Conservation (phyloP, 2,329 filamentous ascomycete species). For the Xylariaceae sp. region DNA sequence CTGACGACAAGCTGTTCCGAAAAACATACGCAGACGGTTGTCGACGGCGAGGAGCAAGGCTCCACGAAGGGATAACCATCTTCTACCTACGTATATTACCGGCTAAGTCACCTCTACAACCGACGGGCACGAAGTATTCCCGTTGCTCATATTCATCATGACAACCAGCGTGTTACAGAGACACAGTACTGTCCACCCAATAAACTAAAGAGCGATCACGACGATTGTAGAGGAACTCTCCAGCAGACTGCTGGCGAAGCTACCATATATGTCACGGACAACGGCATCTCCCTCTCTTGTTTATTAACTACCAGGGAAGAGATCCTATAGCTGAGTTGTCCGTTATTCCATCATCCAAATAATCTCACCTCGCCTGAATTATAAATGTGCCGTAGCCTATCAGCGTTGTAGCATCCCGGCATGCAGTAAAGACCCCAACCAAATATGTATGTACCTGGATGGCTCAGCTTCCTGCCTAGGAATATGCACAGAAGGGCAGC, state of each 20-base stretch:
- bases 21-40: conserved; percentile 9
- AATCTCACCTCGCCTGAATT: neutral
- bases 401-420: conserved; percentile 1
- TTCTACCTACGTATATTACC: no score
- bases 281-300: neutral
- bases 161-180: neutral
- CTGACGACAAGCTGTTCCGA: conserved; percentile 15
- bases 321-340: conserved; percentile 3
- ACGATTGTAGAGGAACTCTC: neutral
- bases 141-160: neutral
- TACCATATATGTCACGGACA: neutral
- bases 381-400: neutral
- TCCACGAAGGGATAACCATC: neutral
- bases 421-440: neutral
- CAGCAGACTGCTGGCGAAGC: neutral
- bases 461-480: neutral
- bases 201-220: neutral
- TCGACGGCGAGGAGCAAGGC: neutral
- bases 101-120: no score
- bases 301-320: neutral
- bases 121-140: no score
- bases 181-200: neutral
- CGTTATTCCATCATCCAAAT: conserved; percentile 7
- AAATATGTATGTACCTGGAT: conserved; percentile 1
- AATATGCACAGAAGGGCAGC: conserved; percentile 2